A percentile compares a stretch with the other conserved stretches of the same genome.
Conservation (phyloP, 2,329 filamentous ascomycete genomes). For the Penicillium freii region DNA sequence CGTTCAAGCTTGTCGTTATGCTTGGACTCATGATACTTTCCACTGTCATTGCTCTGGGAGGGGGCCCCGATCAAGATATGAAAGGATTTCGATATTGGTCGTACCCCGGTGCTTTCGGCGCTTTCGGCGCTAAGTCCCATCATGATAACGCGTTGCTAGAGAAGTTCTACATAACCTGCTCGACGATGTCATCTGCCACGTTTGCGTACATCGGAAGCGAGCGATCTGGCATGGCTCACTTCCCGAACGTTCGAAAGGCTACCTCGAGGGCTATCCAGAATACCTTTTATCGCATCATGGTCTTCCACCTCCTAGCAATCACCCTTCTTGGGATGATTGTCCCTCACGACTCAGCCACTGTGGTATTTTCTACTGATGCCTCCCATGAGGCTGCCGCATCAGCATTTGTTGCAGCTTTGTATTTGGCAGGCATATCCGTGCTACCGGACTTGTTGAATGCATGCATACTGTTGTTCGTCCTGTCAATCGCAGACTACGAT, state of each 20-base stretch:
- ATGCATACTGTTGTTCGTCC: constrained; percentile 70
- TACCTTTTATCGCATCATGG: constrained; percentile 75
- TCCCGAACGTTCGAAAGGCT: constrained; percentile 71
- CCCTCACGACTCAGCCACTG: constrained; percentile 61
- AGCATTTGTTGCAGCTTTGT: constrained; percentile 72
- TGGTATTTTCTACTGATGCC: constrained; percentile 49
- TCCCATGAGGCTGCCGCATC: constrained; percentile 58
- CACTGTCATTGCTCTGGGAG: constrained; percentile 62
- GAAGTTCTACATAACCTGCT: constrained; percentile 63
- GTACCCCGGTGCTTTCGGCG: constrained; percentile 56
- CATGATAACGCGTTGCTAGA: constrained; percentile 40
- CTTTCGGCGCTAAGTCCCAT: constrained; percentile 46
- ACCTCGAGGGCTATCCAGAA: constrained; percentile 74
- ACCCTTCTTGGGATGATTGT: constrained; percentile 74
- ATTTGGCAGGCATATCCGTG: constrained; percentile 59
- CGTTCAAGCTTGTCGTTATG: constrained; percentile 66
- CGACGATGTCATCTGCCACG: constrained; percentile 68
- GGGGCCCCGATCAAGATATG: constrained; percentile 59
- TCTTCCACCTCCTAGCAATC: constrained; percentile 74
- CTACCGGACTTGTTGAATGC: constrained; percentile 69
- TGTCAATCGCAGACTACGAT: constrained; percentile 73
- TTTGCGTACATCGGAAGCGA: constrained; percentile 78
- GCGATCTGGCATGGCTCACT: constrained; percentile 71
- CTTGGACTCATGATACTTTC: constrained; percentile 63
- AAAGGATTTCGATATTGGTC: constrained; percentile 66